Evolutionary conservation across 345 rosid genomes (phyloP), one percentile per base, ranked within the genome.

Genomic region (Raphanus sativus): DNA sequence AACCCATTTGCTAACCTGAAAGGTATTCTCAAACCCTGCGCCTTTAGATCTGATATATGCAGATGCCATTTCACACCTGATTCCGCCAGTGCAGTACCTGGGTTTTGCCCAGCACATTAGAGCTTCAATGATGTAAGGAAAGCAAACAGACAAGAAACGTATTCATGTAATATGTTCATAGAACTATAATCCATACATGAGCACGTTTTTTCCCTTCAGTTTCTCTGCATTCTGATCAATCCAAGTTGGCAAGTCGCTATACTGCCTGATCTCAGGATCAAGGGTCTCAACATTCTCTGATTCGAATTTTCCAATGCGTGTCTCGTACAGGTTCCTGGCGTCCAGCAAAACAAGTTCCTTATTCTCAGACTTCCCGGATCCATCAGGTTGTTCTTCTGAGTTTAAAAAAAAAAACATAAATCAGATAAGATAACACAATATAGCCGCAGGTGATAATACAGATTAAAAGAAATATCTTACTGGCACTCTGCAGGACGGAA

Each of bases 21-120:
- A 90, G 1, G 90, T 91, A 63, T 91, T 89, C 76, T 92, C 96
- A 87, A 95, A 91, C 45, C 97, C 94, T 25, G 78, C 70, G 72
- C 98, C 99, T 86, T 94, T 95, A 42, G 92, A 89, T 84, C 86
- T 86, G 54, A 92, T 86, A 83, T 92, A 95, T 13, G 99, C 97
- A 13, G 96, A 95, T 25, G 98, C 98, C 94, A 92, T 90, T 89
- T 94, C 98, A 86, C 98, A 94, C 77, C 98, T 85, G 77, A 94
- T 94, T 67, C 98, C 98, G 55, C 97, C 98, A 15, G 98, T 92
- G 84, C 99, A 95, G 83, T 92, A 95, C 99, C 99, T 92, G 67
- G 67, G 25, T 82, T 56, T 60, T 9, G 1, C 36, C 30, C 69
- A 62, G 72, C 71, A 70, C 59, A 73, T 30, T 21, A 71, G 36